phyloP scores from a whole-genome alignment of 1,139 yeast genomes.

The Candida glucosophila region DNA sequence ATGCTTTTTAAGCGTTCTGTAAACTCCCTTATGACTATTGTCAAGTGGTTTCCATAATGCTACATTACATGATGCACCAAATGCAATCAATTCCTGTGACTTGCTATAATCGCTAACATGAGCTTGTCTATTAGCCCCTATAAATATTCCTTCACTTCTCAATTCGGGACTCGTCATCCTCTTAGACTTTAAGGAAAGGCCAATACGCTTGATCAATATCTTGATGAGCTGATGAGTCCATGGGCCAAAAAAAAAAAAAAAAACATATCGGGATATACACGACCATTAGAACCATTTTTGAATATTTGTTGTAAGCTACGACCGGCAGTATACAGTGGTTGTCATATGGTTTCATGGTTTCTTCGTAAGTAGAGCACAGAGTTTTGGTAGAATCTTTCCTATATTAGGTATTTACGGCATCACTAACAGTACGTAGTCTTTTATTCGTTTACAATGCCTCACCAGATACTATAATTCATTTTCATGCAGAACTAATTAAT shows the following conservation, averaged over 20 bases:
- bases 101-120: slow-evolving; percentile 53
- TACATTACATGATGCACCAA: slow-evolving; percentile 66
- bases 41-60: slow-evolving; percentile 67
- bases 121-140: slow-evolving; percentile 75
- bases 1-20: slow-evolving; percentile 51
- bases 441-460: slow-evolving; percentile 47
- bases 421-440: slow-evolving; percentile 25
- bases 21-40: slow-evolving; percentile 34
- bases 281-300: too few species aligned
- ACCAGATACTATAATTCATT: slow-evolving; percentile 56
- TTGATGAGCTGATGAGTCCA: too few species aligned
- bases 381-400: too few species aligned
- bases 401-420: neutral
- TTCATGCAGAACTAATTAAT: slow-evolving; percentile 60
- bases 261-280: too few species aligned
- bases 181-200: too few species aligned
- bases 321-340: too few species aligned
- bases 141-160: slow-evolving; percentile 58
- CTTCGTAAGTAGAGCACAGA: slow-evolving; percentile 10
- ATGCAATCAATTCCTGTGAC: slow-evolving; percentile 44
- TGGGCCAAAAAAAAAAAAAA: too few species aligned
- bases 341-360: too few species aligned
- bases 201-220: too few species aligned
- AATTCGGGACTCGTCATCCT: too few species aligned
- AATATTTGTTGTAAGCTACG: too few species aligned